Conservation (phyloP, 2,329 filamentous ascomycete genomes). For the Macrophomina phaseolina region DNA sequence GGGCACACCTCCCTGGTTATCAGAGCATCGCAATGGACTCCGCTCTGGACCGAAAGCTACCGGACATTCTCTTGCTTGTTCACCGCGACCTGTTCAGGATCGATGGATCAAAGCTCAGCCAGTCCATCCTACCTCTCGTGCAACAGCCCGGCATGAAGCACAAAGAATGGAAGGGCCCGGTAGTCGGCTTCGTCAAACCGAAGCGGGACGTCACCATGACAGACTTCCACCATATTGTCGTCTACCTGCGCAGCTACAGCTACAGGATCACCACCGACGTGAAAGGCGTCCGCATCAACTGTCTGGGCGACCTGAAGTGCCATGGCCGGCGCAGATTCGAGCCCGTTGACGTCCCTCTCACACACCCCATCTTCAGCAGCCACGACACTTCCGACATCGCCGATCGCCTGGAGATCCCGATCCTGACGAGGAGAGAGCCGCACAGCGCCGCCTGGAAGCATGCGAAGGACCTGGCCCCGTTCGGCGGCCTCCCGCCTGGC, state of each 20-base stretch:
- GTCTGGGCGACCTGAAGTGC: not conserved
- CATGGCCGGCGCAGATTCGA: not conserved
- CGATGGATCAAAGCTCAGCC: constrained; percentile 28
- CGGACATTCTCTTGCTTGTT: not conserved
- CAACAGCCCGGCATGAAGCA: not conserved
- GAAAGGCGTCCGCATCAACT: not conserved
- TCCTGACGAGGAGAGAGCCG: not conserved
- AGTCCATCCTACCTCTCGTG: constrained; percentile 16
- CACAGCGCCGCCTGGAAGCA: not conserved
- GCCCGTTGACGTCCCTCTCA: not conserved
- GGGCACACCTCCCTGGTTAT: not conserved
- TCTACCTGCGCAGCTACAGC: not conserved
- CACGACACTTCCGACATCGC: not conserved
- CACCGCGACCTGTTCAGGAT: constrained; percentile 21
- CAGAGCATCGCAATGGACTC: not conserved
- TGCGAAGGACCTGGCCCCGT: not conserved
- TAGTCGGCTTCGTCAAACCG: not conserved
- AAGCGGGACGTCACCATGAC: not conserved
- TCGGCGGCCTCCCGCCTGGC: not conserved
- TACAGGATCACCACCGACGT: not conserved
- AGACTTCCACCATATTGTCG: not conserved
- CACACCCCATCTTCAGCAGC: not conserved
- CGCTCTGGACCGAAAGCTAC: not conserved
- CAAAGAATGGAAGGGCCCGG: not conserved
- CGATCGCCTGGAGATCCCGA: not conserved